These are phyloP conservation scores for Lagenidium sp. DNA, from an alignment of 352 stramenopile genomes.

Conservation along the genomic window DNA sequence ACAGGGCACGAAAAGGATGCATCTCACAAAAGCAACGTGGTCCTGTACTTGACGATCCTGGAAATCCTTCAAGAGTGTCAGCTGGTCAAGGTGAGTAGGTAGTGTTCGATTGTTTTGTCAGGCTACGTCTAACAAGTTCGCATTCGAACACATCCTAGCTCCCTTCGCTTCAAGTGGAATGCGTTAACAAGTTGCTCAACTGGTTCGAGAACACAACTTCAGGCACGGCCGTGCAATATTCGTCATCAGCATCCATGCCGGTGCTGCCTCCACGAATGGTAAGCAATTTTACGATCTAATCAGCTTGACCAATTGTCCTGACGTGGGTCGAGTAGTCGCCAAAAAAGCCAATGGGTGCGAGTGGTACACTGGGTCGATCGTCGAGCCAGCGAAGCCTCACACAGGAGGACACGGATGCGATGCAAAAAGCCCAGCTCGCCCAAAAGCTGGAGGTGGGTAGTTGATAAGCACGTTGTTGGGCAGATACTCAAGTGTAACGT, in stretches of 20 bases:
- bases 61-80: constrained; percentile 45
- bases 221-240: constrained; percentile 15
- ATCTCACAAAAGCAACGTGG: constrained; percentile 32
- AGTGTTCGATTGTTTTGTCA: not conserved
- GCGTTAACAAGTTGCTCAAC: constrained; percentile 31
- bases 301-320: no score
- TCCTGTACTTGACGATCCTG: constrained; percentile 44
- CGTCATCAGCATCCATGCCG: constrained; percentile 22
- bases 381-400: not conserved
- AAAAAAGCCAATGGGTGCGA: constrained; percentile 16
- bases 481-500: not conserved
- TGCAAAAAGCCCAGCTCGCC: constrained; percentile 5
- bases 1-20: constrained; percentile 46
- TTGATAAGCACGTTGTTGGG: no score
- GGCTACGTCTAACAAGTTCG: not conserved
- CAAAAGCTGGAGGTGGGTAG: constrained; percentile 28
- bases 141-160: constrained; percentile 18
- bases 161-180: constrained; percentile 28
- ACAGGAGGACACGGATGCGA: constrained; percentile 1
- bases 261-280: constrained; percentile 55
- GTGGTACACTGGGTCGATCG: no score
- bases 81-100: constrained; percentile 27
- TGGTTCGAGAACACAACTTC: constrained; percentile 47
- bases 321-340: no score
- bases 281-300: not conserved